phyloP scores from a whole-genome alignment of 2,329 filamentous ascomycete species.

The Hymenoscyphus occultus region DNA sequence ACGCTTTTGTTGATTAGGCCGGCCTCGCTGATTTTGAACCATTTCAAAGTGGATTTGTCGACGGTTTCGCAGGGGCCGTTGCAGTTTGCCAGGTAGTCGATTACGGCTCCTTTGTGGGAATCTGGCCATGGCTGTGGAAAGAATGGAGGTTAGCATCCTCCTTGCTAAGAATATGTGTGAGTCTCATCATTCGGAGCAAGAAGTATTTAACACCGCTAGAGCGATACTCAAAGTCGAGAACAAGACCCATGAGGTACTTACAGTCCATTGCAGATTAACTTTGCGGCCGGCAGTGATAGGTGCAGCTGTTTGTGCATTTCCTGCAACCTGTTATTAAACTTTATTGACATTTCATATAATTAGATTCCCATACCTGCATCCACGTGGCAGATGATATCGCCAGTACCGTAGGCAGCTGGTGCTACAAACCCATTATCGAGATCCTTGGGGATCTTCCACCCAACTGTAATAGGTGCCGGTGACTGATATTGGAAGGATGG shows the following conservation, averaged over 20 bases:
- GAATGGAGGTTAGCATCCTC: too few species aligned
- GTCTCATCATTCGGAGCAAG: too few species aligned
- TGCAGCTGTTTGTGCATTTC: constrained; percentile 49
- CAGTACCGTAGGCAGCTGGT: constrained; percentile 43
- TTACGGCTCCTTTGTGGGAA: constrained; percentile 49
- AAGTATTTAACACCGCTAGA: too few species aligned
- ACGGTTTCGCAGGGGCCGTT: constrained; percentile 41
- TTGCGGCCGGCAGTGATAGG: constrained; percentile 59
- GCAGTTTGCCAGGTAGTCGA: constrained; percentile 36
- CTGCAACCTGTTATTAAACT: constrained; percentile 38
- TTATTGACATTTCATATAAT: too few species aligned
- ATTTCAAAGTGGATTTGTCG: constrained; percentile 41
- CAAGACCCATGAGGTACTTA: too few species aligned
- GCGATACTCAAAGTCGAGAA: too few species aligned
- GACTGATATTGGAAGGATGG: constrained; percentile 34
- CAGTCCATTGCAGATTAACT: constrained; percentile 48
- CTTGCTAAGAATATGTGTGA: too few species aligned
- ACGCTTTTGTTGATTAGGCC: constrained; percentile 36
- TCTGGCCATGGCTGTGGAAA: constrained; percentile 51
- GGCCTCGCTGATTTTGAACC: constrained; percentile 45
- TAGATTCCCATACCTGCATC: constrained; percentile 38
- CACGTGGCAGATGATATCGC: constrained; percentile 62
- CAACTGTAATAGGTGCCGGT: constrained; percentile 45
- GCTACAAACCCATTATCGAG: constrained; percentile 52
- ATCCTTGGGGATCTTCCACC: constrained; percentile 50